These are phyloP conservation scores for Quercus suber DNA, from an alignment of 306 rosid species.

Conservation along the genomic window DNA sequence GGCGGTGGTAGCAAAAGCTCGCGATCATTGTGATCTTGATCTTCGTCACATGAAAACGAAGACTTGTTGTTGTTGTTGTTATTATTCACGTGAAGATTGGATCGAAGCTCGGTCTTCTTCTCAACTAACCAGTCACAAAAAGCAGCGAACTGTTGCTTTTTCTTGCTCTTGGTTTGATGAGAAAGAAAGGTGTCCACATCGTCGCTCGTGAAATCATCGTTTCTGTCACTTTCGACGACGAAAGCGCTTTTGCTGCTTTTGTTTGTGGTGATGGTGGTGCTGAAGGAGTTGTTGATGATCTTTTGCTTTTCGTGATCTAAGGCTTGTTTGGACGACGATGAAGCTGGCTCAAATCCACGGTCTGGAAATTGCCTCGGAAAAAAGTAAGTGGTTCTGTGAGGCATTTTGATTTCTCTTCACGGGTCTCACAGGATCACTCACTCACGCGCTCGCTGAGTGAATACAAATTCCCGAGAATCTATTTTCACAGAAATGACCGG, in stretches of 20 bases:
- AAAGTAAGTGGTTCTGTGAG: conserved; percentile 93
- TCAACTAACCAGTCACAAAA: conserved; percentile 64
- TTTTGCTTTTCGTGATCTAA: conserved; percentile 50
- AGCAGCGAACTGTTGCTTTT: conserved; percentile 33
- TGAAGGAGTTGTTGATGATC: conserved; percentile 11
- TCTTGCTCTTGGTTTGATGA: conserved; percentile 8
- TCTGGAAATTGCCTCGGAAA: conserved; percentile 92
- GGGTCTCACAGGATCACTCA: conserved; percentile 28
- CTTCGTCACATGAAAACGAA: conserved; percentile 32
- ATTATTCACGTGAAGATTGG: conserved; percentile 32
- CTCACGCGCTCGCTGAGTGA: conserved; percentile 7
- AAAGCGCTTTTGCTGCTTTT: too few relatives aligned
- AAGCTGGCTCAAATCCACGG: conserved; percentile 48
- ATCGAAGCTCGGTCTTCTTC: conserved; percentile 36
- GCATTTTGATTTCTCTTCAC: conserved; percentile 55
- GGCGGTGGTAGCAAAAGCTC: conserved; percentile 39
- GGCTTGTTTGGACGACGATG: conserved; percentile 38
- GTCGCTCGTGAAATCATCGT: conserved; percentile 31
- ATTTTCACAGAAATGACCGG: neutral
- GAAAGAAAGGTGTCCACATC: conserved; percentile 17
- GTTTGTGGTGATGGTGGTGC: too few relatives aligned
- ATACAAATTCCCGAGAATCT: neutral
- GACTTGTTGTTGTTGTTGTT: too few relatives aligned
- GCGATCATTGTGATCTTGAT: conserved; percentile 18
- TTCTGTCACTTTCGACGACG: conserved; percentile 43